These are phyloP conservation scores for Xylaria grammica DNA, from an alignment of 495 filamentous ascomycete species.

Conservation along the genomic window DNA sequence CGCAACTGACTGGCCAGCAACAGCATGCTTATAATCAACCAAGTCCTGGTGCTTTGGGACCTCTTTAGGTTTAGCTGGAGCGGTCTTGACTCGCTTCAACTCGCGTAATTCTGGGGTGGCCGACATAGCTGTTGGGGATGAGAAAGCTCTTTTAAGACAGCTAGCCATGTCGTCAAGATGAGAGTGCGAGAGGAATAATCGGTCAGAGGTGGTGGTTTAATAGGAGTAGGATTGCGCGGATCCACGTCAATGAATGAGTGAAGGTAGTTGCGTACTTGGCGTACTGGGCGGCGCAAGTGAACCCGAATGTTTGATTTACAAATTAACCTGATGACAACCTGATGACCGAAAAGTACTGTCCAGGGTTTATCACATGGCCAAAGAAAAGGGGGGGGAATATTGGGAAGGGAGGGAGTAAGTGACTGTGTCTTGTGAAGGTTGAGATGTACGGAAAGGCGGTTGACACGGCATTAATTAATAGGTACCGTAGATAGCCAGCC, in stretches of 20 bases:
- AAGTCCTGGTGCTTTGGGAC: conserved; percentile 61
- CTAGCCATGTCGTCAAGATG: conserved; percentile 11
- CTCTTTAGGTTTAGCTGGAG: conserved; percentile 17
- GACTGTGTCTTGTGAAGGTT: conserved; percentile 1
- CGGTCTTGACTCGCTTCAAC: conserved; percentile 23
- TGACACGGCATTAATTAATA: conserved; percentile 6
- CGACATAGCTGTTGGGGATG: conserved; percentile 17
- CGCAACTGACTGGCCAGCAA: conserved; percentile 91
- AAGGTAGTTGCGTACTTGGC: too few relatives aligned
- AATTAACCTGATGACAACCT: background rate
- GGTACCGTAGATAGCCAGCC: too few relatives aligned
- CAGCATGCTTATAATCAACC: conserved; percentile 76
- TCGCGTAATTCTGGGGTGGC: conserved; percentile 37
- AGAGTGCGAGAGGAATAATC: background rate
- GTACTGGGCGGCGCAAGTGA: too few relatives aligned
- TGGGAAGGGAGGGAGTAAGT: background rate
- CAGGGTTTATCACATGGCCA: background rate
- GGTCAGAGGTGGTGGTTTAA: background rate
- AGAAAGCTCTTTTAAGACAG: conserved; percentile 21
- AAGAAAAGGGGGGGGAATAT: background rate
- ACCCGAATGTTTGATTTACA: background rate
- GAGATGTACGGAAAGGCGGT: conserved; percentile 5
- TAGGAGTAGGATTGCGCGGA: background rate
- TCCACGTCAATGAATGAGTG: conserved; percentile 3
- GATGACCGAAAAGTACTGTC: background rate